Base-by-base conservation (phyloP, 306 rosid species). In the Abrus pulchellus region DNA sequence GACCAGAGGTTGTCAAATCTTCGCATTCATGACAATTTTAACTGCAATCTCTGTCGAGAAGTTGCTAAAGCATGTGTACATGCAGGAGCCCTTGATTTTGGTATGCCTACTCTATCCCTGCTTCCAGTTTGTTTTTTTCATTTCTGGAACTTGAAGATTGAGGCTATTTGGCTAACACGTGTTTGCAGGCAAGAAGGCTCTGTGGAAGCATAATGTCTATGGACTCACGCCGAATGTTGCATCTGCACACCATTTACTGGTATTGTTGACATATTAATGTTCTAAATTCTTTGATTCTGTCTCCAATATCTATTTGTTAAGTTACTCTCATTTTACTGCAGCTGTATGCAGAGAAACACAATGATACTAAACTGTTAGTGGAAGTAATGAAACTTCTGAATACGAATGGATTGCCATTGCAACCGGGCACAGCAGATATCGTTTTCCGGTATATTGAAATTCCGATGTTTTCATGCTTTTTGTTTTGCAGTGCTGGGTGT, bases 401-500 rank as follows among this genome's bases (percentile, higher is more conserved):
- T 86, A 84, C n/a, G 80, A 95, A 93, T 84, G 89, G 75, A 85
- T 64, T 95, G 66, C 94, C 93, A 33, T 75, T 91, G 90, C 99
- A 95, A 82, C 89, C 99, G 10, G 98, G 98, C 79, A 93, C 99
- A 54, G 98, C 97, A 74, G 99, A 95, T 89, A 93, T 93, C 56
- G 89, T 95, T 80, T 93, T 93, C 87, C 90, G 99, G 99, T 93
- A 80, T 49, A 48, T 63, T 83, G 63, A 59, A 56, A 9, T 65
- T 75, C 12, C 75, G 77, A 40, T 47, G 14, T 41, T 28, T 72
- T 72, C n/a, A 13, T 70, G 50, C 45, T 77, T 83, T 76, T 36
- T 69, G 48, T 41, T 68, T 83, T 61, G 52, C 72, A 72, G 69
- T 33, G 20, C 30, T 5, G 43, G 68, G 34, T n/a, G 50, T 70